Evolutionary conservation across 805 yeast species (phyloP).

Genomic region (Yarrowia keelungensis): DNA sequence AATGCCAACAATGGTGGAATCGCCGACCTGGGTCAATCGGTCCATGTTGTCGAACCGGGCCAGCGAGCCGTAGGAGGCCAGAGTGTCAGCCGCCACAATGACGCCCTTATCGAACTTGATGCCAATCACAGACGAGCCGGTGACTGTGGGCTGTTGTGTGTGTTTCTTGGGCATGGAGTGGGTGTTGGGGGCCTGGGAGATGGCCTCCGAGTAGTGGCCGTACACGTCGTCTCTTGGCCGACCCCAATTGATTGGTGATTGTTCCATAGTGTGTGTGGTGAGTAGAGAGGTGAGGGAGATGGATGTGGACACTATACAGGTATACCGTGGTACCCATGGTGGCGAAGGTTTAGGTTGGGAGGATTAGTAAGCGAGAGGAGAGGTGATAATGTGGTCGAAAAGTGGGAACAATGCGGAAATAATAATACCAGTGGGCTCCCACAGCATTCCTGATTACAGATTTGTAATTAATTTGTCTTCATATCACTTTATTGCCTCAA

Average conservation of each 20-base stretch:
- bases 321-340: constrained; percentile 5
- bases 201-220: constrained; percentile 67
- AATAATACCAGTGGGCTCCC: too few relatives aligned
- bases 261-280: constrained; percentile 68
- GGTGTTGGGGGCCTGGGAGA: constrained; percentile 65
- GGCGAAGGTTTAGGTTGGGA: constrained; percentile 38
- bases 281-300: neutral
- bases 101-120: constrained; percentile 90
- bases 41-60: constrained; percentile 85
- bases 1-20: constrained; percentile 86
- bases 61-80: constrained; percentile 91
- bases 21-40: constrained; percentile 83
- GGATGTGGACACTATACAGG: constrained; percentile 10
- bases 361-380: constrained; percentile 5
- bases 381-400: neutral
- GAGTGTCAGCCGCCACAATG: constrained; percentile 91
- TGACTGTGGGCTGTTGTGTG: constrained; percentile 93
- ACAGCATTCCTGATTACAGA: too few relatives aligned
- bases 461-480: too few relatives aligned
- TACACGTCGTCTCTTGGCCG: constrained; percentile 85
- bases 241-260: constrained; percentile 95
- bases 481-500: neutral
- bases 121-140: constrained; percentile 95
- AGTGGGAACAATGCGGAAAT: neutral
- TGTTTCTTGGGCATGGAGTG: constrained; percentile 71